phyloP scores from a whole-genome alignment of 1,284 basidiomycete genomes.

The Moniliella sp. region DNA sequence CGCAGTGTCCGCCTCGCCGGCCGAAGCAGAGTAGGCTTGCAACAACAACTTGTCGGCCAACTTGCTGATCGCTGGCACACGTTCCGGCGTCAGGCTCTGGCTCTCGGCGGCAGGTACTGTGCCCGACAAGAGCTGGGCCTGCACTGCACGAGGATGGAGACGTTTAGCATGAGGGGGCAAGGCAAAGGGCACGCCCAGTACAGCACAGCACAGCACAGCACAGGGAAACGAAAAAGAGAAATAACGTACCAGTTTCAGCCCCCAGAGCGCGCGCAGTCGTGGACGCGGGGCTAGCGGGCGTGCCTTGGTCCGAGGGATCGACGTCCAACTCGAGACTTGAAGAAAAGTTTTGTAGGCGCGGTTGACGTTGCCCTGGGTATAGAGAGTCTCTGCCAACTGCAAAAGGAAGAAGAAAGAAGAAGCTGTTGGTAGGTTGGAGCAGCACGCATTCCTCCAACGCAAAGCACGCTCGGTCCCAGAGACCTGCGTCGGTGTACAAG shows the following conservation, averaged over 20 bases:
- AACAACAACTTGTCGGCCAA: too few species aligned
- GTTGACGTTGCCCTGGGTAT: constrained; percentile 51
- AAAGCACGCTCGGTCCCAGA: constrained; percentile 50
- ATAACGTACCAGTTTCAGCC: constrained; percentile 21
- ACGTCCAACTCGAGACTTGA: constrained; percentile 19
- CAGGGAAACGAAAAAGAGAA: too few species aligned
- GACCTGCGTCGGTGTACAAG: constrained; percentile 55
- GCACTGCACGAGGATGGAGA: too few species aligned
- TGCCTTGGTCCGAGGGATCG: constrained; percentile 10
- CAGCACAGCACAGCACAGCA: too few species aligned
- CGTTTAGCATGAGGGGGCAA: too few species aligned
- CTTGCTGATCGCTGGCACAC: too few species aligned
- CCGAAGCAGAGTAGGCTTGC: too few species aligned
- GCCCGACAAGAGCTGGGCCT: too few species aligned
- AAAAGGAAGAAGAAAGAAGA: constrained; percentile 58
- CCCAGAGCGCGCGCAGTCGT: constrained; percentile 25
- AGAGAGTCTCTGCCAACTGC: constrained; percentile 65
- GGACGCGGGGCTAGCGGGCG: constrained; percentile 5
- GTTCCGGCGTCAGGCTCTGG: too few species aligned
- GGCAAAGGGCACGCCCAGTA: too few species aligned
- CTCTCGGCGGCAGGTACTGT: too few species aligned
- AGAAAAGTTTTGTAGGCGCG: constrained; percentile 37
- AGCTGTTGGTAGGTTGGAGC: constrained; percentile 62
- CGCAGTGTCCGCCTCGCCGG: too few species aligned
- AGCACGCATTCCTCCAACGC: constrained; percentile 59